phyloP scores from a whole-genome alignment of 176 grass and related monocot species.

The Chloris gayana region DNA sequence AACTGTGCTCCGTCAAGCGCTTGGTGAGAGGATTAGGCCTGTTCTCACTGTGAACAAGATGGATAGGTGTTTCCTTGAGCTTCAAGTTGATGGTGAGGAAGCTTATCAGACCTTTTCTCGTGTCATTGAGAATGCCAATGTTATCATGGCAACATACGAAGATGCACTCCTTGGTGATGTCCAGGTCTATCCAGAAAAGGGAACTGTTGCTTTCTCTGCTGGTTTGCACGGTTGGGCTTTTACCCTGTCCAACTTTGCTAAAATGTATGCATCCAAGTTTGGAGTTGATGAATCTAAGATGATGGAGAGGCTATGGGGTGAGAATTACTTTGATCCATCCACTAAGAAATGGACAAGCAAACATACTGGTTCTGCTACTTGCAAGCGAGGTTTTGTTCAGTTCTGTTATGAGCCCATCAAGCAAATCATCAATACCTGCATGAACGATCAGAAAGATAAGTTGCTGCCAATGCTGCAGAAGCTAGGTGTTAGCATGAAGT shows the following conservation, averaged over 20 bases:
- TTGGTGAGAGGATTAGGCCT: constrained; percentile 85
- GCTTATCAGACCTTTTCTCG: constrained; percentile 66
- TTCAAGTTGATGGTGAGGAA: constrained; percentile 84
- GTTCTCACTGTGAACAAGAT: constrained; percentile 87
- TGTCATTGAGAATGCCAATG: constrained; percentile 84
- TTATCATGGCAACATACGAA: constrained; percentile 83
- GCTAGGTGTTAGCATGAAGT: constrained; percentile 69
- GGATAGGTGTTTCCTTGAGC: constrained; percentile 78
- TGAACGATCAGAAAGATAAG: constrained; percentile 86
- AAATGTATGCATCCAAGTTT: constrained; percentile 90
- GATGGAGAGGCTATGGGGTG: constrained; percentile 94
- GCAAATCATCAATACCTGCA: constrained; percentile 81
- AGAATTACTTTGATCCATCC: constrained; percentile 82
- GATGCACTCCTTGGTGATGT: constrained; percentile 79
- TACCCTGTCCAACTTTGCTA: constrained; percentile 73
- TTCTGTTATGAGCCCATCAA: constrained; percentile 89
- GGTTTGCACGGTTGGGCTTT: constrained; percentile 82
- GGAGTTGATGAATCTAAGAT: constrained; percentile 82
- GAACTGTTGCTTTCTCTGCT: constrained; percentile 80
- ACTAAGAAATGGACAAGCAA: constrained; percentile 86
- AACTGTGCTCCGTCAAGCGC: constrained; percentile 72
- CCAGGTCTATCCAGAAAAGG: constrained; percentile 84
- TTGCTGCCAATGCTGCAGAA: constrained; percentile 89
- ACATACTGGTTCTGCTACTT: constrained; percentile 60
- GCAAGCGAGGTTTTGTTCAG: constrained; percentile 86